Base-by-base conservation (phyloP, 345 rosid genomes). In the Conringia planisiliqua region DNA sequence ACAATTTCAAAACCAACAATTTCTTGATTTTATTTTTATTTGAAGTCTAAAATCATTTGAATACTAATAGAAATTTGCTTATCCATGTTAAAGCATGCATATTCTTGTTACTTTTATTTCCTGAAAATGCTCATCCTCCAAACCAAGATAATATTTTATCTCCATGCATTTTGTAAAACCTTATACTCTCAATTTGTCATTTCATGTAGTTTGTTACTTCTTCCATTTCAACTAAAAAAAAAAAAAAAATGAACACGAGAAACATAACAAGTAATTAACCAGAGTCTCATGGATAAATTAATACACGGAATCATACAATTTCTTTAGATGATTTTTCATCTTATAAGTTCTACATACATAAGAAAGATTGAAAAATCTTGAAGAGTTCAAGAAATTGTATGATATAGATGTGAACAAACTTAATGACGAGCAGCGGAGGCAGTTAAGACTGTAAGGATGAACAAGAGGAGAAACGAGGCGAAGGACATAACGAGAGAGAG, bases 371-470 rank as follows among this genome's bases (percentile, higher is more conserved):
- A 42, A 22, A 16, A 40, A 54, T 54, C 71, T 54, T 43, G 6
- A 16, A 57, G 24, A 58, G 42, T 48, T 26, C 3, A 66, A 59
- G 61, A 6, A 74, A 35, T 10, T 35, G 66, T 66, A 18, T 38
- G 17, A 10, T 24, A 13, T 47, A 59, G 8, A 47, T 35, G 42
- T n/a, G 9, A 66, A 3, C 0, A 50, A 13, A 4, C 9, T 54
- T 12, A 9, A 56, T 77, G 82, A 64, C 88, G 79, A 12, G 87
- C 82, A 52, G 84, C 82, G 33, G 55, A 73, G 39, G 93, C 86
- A 36, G 87, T 79, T 38, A 79, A 35, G 75, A 87, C 10, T 0
- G 94, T 81, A 52, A 89, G 89, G 30, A 82, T 36, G 72, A 87
- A 60, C 68, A 88, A 60, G 29, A 62, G 58, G 66, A 81, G 2